Evolutionary conservation across 805 yeast species (phyloP).

Genomic region (Ogataea thermomethanolica): DNA sequence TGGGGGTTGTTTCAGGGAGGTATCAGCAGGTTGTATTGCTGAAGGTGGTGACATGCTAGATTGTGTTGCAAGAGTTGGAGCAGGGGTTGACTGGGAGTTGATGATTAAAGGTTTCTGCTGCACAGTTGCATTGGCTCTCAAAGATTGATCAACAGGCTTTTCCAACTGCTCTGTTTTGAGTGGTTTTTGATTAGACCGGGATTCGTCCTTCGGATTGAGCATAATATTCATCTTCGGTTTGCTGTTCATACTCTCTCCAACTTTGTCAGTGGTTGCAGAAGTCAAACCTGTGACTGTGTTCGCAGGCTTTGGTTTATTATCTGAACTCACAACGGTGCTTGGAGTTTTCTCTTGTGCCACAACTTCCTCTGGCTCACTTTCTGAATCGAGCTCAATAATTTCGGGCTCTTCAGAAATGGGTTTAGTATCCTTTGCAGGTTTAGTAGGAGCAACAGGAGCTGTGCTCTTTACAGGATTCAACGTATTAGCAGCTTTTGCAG

Average conservation of each 20-base stretch:
- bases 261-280: neutral
- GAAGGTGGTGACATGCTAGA: too few species aligned
- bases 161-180: too few species aligned
- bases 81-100: too few species aligned
- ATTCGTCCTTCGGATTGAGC: neutral
- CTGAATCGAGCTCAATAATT: slow-evolving; percentile 3
- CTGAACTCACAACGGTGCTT: too few species aligned
- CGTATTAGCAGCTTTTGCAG: neutral
- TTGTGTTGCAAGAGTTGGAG: too few species aligned
- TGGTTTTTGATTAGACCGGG: too few species aligned
- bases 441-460: neutral
- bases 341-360: neutral
- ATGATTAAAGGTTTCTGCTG: too few species aligned
- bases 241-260: too few species aligned
- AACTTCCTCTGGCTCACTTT: neutral
- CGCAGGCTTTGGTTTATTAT: neutral
- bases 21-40: too few species aligned
- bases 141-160: too few species aligned
- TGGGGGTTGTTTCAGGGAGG: too few species aligned
- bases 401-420: neutral
- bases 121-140: too few species aligned
- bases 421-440: neutral
- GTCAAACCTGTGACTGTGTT: neutral
- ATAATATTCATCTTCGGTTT: neutral
- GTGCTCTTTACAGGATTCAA: neutral